Conservation (phyloP, 176 grass and related monocot species). For the Avena sativa region DNA sequence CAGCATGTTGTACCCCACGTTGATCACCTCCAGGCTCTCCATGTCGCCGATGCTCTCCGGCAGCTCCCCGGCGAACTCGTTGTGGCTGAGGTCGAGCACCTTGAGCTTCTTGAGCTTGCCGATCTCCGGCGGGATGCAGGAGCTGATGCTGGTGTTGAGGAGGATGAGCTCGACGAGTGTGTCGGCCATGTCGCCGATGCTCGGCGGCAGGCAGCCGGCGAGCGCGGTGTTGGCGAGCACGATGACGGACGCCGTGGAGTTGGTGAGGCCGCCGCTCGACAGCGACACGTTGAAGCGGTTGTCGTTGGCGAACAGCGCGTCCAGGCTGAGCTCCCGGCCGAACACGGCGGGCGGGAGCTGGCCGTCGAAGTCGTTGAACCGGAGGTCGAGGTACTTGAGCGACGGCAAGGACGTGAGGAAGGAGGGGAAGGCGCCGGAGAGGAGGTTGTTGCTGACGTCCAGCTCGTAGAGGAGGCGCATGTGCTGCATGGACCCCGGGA, state of each 20-base stretch:
- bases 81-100: constrained; percentile 89
- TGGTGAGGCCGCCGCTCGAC: constrained; percentile 55
- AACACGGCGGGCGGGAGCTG: constrained; percentile 67
- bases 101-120: constrained; percentile 76
- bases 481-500: constrained; percentile 61
- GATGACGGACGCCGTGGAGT: constrained; percentile 84
- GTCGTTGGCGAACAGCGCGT: constrained; percentile 85
- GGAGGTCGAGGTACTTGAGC: constrained; percentile 77
- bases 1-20: constrained; percentile 77
- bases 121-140: constrained; percentile 81
- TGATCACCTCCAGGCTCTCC: constrained; percentile 82
- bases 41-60: constrained; percentile 72
- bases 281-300: constrained; percentile 78
- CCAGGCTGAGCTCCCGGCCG: constrained; percentile 56
- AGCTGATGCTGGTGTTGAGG: constrained; percentile 77
- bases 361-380: constrained; percentile 76
- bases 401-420: constrained; percentile 66
- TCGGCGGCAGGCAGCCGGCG: constrained; percentile 71
- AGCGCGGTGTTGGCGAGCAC: constrained; percentile 83
- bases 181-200: constrained; percentile 63
- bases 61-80: constrained; percentile 69
- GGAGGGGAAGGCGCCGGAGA: constrained; percentile 67
- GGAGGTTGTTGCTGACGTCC: constrained; percentile 81
- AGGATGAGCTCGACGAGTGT: constrained; percentile 82
- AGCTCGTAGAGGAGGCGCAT: constrained; percentile 79